Conservation (phyloP, 202 grass and related monocot species). For the Carex arenaria region DNA sequence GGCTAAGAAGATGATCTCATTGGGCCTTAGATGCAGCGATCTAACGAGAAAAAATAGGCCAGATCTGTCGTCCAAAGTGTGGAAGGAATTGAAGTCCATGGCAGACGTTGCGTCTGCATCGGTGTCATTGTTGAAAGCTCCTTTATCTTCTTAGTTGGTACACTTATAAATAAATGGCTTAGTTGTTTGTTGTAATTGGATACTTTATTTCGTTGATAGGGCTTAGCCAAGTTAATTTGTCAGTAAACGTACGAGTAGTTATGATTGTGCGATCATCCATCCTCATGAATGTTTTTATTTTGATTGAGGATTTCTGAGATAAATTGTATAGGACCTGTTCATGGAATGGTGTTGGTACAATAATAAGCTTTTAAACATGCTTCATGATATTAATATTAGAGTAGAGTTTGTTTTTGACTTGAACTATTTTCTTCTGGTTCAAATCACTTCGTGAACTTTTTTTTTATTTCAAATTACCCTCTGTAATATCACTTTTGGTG, state of each 20-base stretch:
- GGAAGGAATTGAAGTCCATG: not conserved
- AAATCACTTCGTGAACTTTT: too few species aligned
- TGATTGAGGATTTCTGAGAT: not conserved
- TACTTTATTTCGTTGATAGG: not conserved
- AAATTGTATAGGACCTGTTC: not conserved
- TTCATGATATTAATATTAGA: too few species aligned
- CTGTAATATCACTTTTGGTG: too few species aligned
- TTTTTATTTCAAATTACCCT: too few species aligned
- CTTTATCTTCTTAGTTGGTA: not conserved
- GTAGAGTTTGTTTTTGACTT: too few species aligned
- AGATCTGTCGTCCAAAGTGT: conserved; percentile 1
- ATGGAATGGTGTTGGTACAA: too few species aligned
- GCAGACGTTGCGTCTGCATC: not conserved
- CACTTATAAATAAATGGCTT: not conserved
- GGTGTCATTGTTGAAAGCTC: not conserved
- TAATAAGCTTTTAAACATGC: too few species aligned
- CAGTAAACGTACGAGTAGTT: not conserved
- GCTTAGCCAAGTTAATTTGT: not conserved
- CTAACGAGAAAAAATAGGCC: not conserved
- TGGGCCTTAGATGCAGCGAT: too few species aligned
- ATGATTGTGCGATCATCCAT: not conserved
- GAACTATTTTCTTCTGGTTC: too few species aligned
- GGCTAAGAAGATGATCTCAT: too few species aligned
- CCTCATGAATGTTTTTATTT: not conserved
- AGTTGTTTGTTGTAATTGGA: not conserved